Evolutionary conservation across 108 stramenopile genomes (phyloP), one percentile per base, ranked within the genome.

Genomic region (Fistulifera solaris): DNA sequence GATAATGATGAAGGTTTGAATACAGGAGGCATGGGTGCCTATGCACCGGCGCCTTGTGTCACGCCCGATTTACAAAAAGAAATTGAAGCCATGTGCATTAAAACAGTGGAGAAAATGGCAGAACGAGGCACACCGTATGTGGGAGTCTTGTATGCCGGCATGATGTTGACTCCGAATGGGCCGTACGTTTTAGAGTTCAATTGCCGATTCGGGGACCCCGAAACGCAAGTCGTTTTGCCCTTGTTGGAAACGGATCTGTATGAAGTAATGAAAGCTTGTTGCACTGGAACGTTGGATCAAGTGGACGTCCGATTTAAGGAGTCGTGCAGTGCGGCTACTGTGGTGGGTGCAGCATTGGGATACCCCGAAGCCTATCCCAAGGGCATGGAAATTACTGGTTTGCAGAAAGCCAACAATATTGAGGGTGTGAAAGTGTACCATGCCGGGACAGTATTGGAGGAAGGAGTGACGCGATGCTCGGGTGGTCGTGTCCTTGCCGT

Each of bases 11-110:
- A 78, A 66, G 98, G 98, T 12, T 77, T 95, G 60, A 99, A 99
- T 71, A 99, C 98, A 6, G 96, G 96, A 27, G 98, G 98, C 43
- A 99, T 99, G 98, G 98, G 98, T 17, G 98, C 97, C 17, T 98
- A 97, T 74, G 88, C 94, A 40, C 98, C 98, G 4, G 94, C 98
- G 14, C 98, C 98, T 24, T 85, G 85, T 64, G 89, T 98, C 23
- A 93, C 95, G 25, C 89, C 89, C 35, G 76, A 79, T 17, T 61
- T 96, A 51, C 86, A 93, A 39, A 70, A 68, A 47, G 80, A 88
- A 67, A 88, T 92, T 63, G 78, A 94, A 62, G 75, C 71, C 26
- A 91, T 99, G 85, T 89, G 95, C 67, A 80, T 71, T 26, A 83
- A 65, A 49, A 95, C 96, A 19, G 96, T 99, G 17, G 72, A 78